Evolutionary conservation across 352 stramenopile species (phyloP), one percentile per base, ranked within the genome.

Genomic region (Phytophthora palmivora): DNA sequence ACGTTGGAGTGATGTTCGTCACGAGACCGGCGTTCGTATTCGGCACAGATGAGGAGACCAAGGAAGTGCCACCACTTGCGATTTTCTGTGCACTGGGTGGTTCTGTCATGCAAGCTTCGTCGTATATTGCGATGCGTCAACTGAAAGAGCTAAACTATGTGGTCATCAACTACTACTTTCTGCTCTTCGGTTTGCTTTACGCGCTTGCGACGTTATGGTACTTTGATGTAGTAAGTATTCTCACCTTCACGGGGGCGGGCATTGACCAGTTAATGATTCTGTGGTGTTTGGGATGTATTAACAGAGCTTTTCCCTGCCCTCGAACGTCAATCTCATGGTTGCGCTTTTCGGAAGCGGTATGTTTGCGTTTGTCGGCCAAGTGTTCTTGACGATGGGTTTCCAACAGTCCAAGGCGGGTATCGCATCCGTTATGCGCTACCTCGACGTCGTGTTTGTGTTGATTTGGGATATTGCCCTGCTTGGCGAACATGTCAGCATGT

Each of bases 361-460:
- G 26, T 82, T 90, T 49, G 84, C 78, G 15, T 87, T 82, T 52
- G 33, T 86, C 2, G 80, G 79, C 3, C 82, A 91, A 47, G 50
- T 89, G 15, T 79, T 87, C 43, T 61, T 93, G 21, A 93, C 84
- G 3, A 83, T 82, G 42, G 84, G 84, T 8, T 91, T 93, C 47
- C 84, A 93, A 58, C 66, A 87, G n/a, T 83, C 88, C 22, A 91
- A 90, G 42, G 79, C 79, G 1, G 82, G 82, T 16, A 84, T 90
- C 19, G 84, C 84, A 1, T 91, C 80, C 18, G 78, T 91, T 45
- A 89, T 91, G 82, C 82, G 84, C 32, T 90, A 90, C 61, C 54
- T 91, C 15, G 84, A 91, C 49, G 82, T 93, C 10, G 82, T 91
- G 19, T 91, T 76, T 46, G 80, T 90, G 8, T 80, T 93, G 55